Conservation (phyloP, 2,329 filamentous ascomycete species). For the Alternaria sp. region DNA sequence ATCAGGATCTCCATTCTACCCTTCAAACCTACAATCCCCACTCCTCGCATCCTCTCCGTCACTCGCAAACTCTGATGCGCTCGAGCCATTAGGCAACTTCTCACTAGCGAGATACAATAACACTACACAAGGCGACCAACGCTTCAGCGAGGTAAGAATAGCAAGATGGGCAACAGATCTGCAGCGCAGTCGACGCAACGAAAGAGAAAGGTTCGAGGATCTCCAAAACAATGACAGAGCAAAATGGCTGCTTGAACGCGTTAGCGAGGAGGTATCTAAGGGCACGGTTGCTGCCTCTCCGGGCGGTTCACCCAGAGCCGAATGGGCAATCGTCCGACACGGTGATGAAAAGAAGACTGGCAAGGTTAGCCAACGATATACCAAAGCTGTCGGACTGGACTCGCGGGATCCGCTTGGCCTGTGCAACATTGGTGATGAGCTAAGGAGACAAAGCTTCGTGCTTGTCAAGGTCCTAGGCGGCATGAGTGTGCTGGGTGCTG, state of each 20-base stretch:
- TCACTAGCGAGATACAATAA: conserved; percentile 59
- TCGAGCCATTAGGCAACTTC: conserved; percentile 47
- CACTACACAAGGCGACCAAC: conserved; percentile 65
- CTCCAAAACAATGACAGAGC: conserved; percentile 68
- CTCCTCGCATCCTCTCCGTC: conserved; percentile 48
- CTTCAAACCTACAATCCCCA: conserved; percentile 47
- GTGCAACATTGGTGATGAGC: conserved; percentile 71
- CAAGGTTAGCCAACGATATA: conserved; percentile 37
- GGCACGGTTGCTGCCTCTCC: conserved; percentile 42
- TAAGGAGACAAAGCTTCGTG: conserved; percentile 71
- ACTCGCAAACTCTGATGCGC: conserved; percentile 38
- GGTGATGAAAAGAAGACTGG: conserved; percentile 37
- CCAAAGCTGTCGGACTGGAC: conserved; percentile 50
- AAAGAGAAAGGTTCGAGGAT: conserved; percentile 73
- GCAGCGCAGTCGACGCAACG: conserved; percentile 76
- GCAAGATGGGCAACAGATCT: conserved; percentile 85
- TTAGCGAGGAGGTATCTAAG: conserved; percentile 67
- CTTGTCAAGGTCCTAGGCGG: conserved; percentile 78
- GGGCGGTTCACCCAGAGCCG: conserved; percentile 38
- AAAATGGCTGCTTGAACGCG: conserved; percentile 74
- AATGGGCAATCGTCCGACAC: conserved; percentile 48
- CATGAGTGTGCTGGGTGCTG: conserved; percentile 75
- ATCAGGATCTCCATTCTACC: conserved; percentile 47
- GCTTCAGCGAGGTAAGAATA: conserved; percentile 72
- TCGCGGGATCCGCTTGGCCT: conserved; percentile 82